Evolutionary conservation across 1,284 basidiomycete species (phyloP).

Genomic region (Trichosporon inkin): DNA sequence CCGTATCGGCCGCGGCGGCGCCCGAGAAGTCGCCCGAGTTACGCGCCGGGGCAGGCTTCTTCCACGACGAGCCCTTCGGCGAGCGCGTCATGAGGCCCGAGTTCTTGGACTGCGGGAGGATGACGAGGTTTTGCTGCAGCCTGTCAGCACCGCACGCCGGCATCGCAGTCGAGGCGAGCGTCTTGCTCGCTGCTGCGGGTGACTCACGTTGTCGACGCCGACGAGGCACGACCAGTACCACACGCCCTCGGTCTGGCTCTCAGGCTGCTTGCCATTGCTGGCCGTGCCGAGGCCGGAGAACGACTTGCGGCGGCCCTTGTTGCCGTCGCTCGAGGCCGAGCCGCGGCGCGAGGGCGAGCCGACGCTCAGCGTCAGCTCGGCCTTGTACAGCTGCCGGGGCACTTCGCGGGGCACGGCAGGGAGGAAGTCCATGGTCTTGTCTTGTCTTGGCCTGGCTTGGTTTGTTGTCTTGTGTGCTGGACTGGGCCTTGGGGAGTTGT

Average conservation of each 20-base stretch:
- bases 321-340: constrained; percentile 26
- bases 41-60: background rate
- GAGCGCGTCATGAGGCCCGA: constrained; percentile 32
- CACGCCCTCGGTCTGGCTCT: constrained; percentile 26
- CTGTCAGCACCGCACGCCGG: no score
- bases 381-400: constrained; percentile 40
- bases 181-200: constrained; percentile 32
- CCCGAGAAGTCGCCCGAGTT: background rate
- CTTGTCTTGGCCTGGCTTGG: no score
- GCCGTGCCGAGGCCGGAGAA: constrained; percentile 39
- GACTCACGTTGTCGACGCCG: constrained; percentile 40
- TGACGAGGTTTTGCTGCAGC: constrained; percentile 40
- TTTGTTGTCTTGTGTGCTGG: background rate
- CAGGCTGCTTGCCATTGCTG: constrained; percentile 5
- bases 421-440: constrained; percentile 39
- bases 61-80: background rate
- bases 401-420: constrained; percentile 10
- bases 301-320: constrained; percentile 21
- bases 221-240: constrained; percentile 47
- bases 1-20: constrained; percentile 13
- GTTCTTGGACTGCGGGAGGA: constrained; percentile 38
- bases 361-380: constrained; percentile 25
- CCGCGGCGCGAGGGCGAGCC: constrained; percentile 26
- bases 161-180: no score
- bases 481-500: background rate